These are phyloP conservation scores for Trichophyton rubrum DNA, from an alignment of 2,329 filamentous ascomycete genomes.

Conservation along the genomic window DNA sequence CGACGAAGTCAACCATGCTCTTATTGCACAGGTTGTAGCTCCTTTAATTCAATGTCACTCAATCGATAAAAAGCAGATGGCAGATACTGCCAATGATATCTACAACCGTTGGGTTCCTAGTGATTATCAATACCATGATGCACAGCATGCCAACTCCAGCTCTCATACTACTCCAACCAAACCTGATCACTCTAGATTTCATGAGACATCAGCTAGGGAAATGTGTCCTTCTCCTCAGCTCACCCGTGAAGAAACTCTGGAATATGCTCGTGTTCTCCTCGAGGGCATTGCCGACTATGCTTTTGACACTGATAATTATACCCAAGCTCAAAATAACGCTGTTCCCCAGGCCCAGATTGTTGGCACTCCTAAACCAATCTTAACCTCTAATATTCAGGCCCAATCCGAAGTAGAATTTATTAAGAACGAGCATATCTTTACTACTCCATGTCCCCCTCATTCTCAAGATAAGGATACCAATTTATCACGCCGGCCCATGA, in stretches of 20 bases:
- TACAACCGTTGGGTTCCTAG: background rate
- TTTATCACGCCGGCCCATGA: no score
- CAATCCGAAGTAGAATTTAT: background rate
- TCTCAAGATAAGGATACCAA: no score
- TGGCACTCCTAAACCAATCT: background rate
- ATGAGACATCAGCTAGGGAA: background rate
- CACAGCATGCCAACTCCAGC: background rate
- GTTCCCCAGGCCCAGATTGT: background rate
- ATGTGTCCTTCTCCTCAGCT: background rate
- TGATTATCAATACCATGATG: background rate
- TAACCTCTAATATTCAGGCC: background rate
- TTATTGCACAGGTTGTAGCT: slow-evolving; percentile 15
- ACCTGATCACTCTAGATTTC: background rate
- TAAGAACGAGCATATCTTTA: no score
- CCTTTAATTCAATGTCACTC: slow-evolving; percentile 8
- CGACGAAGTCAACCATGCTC: slow-evolving; percentile 14
- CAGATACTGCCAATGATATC: background rate
- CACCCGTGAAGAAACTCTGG: background rate
- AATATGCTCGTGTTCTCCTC: background rate
- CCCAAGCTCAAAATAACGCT: background rate
- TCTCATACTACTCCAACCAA: background rate
- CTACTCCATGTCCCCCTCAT: no score
- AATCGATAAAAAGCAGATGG: background rate
- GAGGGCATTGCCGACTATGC: background rate
- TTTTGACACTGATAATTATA: background rate